A percentile compares a stretch with the other conserved stretches of the same genome.
Evolutionary conservation across 257 asterid genomes (phyloP).

Genomic region (Forsythia viridissima): DNA sequence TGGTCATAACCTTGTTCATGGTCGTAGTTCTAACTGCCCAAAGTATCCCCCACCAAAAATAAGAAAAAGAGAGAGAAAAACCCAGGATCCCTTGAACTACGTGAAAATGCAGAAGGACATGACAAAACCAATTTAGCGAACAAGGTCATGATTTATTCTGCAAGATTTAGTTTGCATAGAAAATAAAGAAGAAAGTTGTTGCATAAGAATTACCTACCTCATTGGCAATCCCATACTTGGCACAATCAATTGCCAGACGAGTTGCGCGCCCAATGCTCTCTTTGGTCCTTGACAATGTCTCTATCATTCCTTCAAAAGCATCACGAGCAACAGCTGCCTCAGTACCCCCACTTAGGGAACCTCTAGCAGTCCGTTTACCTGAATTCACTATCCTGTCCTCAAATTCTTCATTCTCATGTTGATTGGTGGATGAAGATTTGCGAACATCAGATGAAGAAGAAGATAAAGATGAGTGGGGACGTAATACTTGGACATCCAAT

Average conservation of each 20-base stretch:
- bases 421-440: slow-evolving; percentile 49
- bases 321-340: slow-evolving; percentile 99
- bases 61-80: background rate
- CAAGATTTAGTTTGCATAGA: background rate
- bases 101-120: background rate
- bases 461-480: slow-evolving; percentile 31
- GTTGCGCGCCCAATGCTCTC: slow-evolving; percentile 99
- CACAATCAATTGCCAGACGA: slow-evolving; percentile 97
- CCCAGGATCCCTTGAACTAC: background rate
- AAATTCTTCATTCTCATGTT: slow-evolving; percentile 57
- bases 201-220: slow-evolving; percentile 54
- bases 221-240: slow-evolving; percentile 89
- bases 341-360: slow-evolving; percentile 85
- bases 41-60: background rate
- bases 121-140: slow-evolving; percentile 17
- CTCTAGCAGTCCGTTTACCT: slow-evolving; percentile 61
- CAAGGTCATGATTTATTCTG: background rate
- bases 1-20: no score
- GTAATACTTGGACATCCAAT: slow-evolving; percentile 45
- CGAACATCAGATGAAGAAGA: slow-evolving; percentile 59
- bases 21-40: background rate
- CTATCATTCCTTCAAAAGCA: slow-evolving; percentile 99
- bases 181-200: slow-evolving; percentile 12
- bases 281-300: slow-evolving; percentile 95
- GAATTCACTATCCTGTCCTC: slow-evolving; percentile 72